Conservation (phyloP, 495 filamentous ascomycete genomes). For the Articulospora tetracladia region DNA sequence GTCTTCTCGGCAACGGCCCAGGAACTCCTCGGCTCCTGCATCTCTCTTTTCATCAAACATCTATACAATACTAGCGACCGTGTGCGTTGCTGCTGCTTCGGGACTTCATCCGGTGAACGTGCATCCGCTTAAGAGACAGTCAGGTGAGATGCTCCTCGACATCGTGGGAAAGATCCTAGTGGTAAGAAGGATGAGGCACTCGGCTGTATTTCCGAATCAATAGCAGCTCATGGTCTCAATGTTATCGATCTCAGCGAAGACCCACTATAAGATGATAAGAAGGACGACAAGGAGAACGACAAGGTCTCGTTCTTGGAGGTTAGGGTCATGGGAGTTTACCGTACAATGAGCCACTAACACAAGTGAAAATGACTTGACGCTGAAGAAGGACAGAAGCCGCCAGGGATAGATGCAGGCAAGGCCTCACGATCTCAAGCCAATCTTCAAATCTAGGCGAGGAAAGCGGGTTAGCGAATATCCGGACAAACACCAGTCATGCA, state of each 20-base stretch:
- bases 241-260: background rate
- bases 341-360: background rate
- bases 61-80: slow-evolving; percentile 68
- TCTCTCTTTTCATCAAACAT: slow-evolving; percentile 82
- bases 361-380: background rate
- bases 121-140: background rate
- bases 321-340: background rate
- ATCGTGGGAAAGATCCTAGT: background rate
- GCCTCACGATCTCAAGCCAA: background rate
- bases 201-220: background rate
- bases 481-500: background rate
- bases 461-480: background rate
- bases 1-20: slow-evolving; percentile 72
- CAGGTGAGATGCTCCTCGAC: background rate
- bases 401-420: background rate
- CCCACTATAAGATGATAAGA: background rate
- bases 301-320: too few relatives aligned
- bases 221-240: background rate
- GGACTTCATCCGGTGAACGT: slow-evolving; percentile 3
- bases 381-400: background rate
- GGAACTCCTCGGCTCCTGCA: slow-evolving; percentile 74
- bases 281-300: background rate
- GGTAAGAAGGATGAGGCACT: background rate
- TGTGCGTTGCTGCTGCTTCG: slow-evolving; percentile 35
- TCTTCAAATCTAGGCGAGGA: background rate